Percentiles rank a stretch among this genome's conserved stretches.
These are phyloP conservation scores for Leptomonas pyrrhocoris DNA, from an alignment of 208 protist genomes.

Conservation along the genomic window DNA sequence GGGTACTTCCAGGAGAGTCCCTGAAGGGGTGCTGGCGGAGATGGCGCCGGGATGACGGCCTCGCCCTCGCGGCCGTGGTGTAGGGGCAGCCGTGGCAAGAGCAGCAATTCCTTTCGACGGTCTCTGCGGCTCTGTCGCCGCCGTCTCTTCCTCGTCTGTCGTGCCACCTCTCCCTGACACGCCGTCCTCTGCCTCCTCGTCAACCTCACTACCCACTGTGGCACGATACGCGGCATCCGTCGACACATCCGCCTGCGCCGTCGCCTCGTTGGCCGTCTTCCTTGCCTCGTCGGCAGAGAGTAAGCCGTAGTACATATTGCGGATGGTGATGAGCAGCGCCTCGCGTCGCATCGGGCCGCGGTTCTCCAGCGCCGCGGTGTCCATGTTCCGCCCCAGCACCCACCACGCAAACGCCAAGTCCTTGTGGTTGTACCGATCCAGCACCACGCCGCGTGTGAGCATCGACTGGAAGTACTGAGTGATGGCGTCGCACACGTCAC, in stretches of 20 bases:
- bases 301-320: constrained; percentile 76
- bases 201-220: not conserved
- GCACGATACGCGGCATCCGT: not conserved
- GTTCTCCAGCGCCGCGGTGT: constrained; percentile 52
- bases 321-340: constrained; percentile 68
- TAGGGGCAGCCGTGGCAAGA: not conserved
- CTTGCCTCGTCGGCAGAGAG: constrained; percentile 40
- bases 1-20: no score
- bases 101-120: not conserved
- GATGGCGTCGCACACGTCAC: constrained; percentile 60
- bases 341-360: constrained; percentile 59
- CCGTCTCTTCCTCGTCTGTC: constrained; percentile 5
- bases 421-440: constrained; percentile 86
- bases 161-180: no score
- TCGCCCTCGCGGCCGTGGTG: not conserved
- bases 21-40: no score
- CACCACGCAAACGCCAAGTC: constrained; percentile 84
- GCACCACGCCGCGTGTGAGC: constrained; percentile 72
- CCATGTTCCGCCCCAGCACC: constrained; percentile 83
- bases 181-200: not conserved
- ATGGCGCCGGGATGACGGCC: not conserved
- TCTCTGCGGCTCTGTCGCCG: not conserved
- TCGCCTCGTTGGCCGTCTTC: constrained; percentile 2
- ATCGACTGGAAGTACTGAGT: constrained; percentile 80
- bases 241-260: not conserved